phyloP scores from a whole-genome alignment of 2,329 filamentous ascomycete genomes.

The Talaromyces sp. region DNA sequence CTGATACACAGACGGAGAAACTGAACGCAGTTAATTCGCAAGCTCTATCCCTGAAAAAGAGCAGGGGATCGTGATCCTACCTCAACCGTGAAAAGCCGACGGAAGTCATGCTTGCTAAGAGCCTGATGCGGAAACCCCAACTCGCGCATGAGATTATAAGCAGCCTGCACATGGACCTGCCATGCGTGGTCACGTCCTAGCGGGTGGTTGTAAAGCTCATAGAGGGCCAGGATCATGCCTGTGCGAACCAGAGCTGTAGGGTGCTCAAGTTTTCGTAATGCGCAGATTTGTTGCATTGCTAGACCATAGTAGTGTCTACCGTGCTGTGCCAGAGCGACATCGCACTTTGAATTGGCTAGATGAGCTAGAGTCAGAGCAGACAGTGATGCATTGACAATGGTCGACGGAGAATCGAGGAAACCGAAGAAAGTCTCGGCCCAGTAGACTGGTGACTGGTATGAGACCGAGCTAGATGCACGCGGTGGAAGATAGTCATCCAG shows the following conservation, averaged over 20 bases:
- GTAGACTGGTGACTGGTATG: background rate
- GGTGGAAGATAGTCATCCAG: slow-evolving; percentile 1
- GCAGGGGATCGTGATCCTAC: background rate
- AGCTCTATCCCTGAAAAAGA: background rate
- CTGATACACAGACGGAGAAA: background rate
- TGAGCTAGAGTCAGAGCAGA: background rate
- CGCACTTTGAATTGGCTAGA: background rate
- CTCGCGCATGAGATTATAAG: background rate
- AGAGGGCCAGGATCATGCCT: background rate
- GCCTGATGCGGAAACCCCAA: background rate
- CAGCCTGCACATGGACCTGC: background rate
- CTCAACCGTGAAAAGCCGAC: background rate
- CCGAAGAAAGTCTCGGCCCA: background rate
- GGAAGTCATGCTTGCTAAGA: background rate
- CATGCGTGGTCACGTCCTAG: background rate
- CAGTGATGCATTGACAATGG: background rate
- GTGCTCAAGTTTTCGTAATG: background rate
- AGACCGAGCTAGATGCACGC: background rate
- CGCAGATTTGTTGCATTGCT: background rate
- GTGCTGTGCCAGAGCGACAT: background rate
- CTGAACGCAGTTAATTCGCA: background rate
- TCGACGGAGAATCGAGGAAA: background rate
- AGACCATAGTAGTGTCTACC: background rate
- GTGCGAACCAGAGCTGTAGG: background rate
- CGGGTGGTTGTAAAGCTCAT: background rate